phyloP scores from a whole-genome alignment of 2,329 filamentous ascomycete species.

The Sarocladium oryzae region DNA sequence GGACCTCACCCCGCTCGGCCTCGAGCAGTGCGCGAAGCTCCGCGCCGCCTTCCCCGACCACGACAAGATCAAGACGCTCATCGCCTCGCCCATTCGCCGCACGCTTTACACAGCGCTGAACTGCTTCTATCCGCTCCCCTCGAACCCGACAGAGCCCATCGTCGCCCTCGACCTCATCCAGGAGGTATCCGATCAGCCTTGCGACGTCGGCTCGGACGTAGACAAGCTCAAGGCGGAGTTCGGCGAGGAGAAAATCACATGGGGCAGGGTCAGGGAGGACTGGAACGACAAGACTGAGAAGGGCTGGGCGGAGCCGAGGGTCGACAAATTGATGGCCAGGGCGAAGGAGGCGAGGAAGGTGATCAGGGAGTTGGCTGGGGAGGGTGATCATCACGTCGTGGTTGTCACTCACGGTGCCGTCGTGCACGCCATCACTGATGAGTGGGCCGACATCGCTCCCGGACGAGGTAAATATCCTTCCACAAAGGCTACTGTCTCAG shows the following conservation, averaged over 20 bases:
- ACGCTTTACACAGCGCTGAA: constrained; percentile 73
- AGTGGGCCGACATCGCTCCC: constrained; percentile 59
- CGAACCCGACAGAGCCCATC: constrained; percentile 32
- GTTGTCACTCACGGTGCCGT: constrained; percentile 80
- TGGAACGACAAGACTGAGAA: constrained; percentile 63
- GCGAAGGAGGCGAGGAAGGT: constrained; percentile 55
- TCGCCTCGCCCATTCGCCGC: constrained; percentile 73
- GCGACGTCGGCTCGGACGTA: constrained; percentile 64
- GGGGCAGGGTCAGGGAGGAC: constrained; percentile 50
- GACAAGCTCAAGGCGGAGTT: constrained; percentile 55
- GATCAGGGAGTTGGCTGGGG: constrained; percentile 40
- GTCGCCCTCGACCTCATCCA: constrained; percentile 69
- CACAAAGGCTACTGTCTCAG: constrained; percentile 15
- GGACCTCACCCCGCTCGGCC: constrained; percentile 67
- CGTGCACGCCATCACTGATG: constrained; percentile 77
- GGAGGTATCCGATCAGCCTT: constrained; percentile 68
- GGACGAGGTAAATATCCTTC: constrained; percentile 32
- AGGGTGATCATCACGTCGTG: constrained; percentile 56
- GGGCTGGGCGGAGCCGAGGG: constrained; percentile 39
- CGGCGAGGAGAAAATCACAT: constrained; percentile 50
- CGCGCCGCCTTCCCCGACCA: constrained; percentile 58
- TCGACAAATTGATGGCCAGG: constrained; percentile 50
- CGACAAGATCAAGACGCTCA: constrained; percentile 58
- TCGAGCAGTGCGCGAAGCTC: constrained; percentile 65
- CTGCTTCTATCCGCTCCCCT: constrained; percentile 49